Base-by-base conservation (phyloP, 768 basidiomycete species). In the Coprinopsis sp. region DNA sequence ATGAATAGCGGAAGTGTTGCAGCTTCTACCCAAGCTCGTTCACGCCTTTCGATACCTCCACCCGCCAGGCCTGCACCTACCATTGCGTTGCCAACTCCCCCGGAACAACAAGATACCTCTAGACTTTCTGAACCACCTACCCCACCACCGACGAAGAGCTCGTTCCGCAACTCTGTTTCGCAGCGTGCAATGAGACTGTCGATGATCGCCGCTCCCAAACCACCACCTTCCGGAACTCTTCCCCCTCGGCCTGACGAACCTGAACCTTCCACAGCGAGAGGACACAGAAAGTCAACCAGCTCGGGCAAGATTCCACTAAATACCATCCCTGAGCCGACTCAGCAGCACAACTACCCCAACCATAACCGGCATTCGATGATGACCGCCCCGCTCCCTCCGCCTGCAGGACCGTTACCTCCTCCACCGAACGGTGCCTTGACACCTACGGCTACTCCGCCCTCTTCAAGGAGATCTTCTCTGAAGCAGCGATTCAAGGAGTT, bases 21-120 rank as follows among this genome's bases (percentile, higher is more conserved):
- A 21, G 47, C 41, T 25, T 50, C 42, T 28, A 49, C 53, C 24
- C 44, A 52, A 29, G 25, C 54, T 49, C 19, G 49, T 44, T 11
- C 70, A 24, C 72, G 87, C 31, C 57, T 67, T 16, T 87, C 84
- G 3, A 75, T 85, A 61, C 85, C 77, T 3, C 79, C 87, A 3
- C 87, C 87, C 14, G 84, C 79, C 23, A 80, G 84, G 12, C 87
- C 87, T 24, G 77, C 82, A 3, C 86, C 88, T 0, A 82, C 75
- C 22, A 74, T 74, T 39, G 83, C 85, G 5, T 76, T 82, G 13
- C 86, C 87, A 12, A 81, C 82, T 38, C 79, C 85, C 6, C 87
- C 86, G 3, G 58, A 58, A 38, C 67, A 52, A 31, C 65, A 56
- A 47, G 36, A 50, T 42, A 37, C 58, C 50, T 33, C 62, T 48